Evolutionary conservation across 768 basidiomycete species (phyloP).

Genomic region (Collybia sordida): DNA sequence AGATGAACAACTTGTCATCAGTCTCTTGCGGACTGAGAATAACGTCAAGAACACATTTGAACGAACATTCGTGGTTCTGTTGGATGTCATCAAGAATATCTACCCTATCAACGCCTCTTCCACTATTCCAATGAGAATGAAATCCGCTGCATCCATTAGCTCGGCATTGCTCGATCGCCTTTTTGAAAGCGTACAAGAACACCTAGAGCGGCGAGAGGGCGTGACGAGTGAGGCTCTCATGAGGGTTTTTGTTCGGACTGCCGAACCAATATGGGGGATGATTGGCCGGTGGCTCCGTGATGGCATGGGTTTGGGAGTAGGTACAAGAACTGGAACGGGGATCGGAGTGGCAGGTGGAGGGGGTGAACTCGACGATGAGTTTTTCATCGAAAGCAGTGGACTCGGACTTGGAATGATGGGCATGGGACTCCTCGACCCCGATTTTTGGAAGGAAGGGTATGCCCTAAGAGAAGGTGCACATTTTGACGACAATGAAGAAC

Average conservation of each 20-base stretch:
- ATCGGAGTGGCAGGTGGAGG: conserved; percentile 22
- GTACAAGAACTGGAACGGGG: conserved; percentile 27
- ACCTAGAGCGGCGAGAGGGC: conserved; percentile 56
- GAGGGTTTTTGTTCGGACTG: conserved; percentile 58
- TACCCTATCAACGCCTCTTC: conserved; percentile 21
- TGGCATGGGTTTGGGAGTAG: conserved; percentile 59
- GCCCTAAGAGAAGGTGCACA: conserved; percentile 44
- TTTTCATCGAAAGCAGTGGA: conserved; percentile 77
- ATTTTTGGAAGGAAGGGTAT: conserved; percentile 81
- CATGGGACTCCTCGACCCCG: conserved; percentile 58
- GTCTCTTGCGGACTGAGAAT: conserved; percentile 66
- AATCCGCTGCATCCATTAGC: conserved; percentile 52
- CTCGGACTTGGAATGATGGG: conserved; percentile 49
- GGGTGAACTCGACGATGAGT: conserved; percentile 65
- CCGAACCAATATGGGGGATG: conserved; percentile 76
- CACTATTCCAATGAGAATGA: conserved; percentile 16
- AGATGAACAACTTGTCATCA: conserved; percentile 48
- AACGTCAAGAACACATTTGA: conserved; percentile 56
- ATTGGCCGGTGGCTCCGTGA: conserved; percentile 69
- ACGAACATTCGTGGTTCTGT: conserved; percentile 54
- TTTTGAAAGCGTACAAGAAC: conserved; percentile 54
- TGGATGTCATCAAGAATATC: conserved; percentile 43
- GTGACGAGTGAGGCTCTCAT: conserved; percentile 57
- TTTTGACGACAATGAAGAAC: conserved; percentile 18
- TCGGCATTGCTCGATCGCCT: conserved; percentile 64